Base-by-base conservation (phyloP, 306 rosid species). In the Clitoria ternatea region DNA sequence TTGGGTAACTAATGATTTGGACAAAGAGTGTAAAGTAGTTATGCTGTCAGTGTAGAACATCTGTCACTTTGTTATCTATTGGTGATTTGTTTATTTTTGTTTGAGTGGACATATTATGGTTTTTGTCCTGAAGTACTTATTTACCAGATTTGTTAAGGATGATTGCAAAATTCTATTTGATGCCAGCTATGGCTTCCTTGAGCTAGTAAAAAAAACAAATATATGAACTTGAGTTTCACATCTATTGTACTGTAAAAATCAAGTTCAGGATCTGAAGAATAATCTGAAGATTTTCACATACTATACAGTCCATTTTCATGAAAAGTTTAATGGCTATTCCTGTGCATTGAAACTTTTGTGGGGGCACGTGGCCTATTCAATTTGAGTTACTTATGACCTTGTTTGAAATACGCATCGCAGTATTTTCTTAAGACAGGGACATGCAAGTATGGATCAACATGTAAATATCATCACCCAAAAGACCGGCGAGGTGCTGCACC, bases 401-500 rank as follows among this genome's bases (percentile, higher is more conserved):
- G 36, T 48, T 67, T 64, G 42, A 61, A 61, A 75, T 61, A 56
- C 55, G 43, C 69, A 44, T 75, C 79, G 85, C 91, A 92, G 98
- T 92, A 92, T 82, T 92, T 86, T 83, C 89, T 92, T 85, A 92
- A 90, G 92, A 92, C 98, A 37, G 96, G 98, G 75, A 92, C 96
- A 61, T 92, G 98, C 86, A 92, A 92, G 79, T 92, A 92, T 83
- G 96, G 98, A 69, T 72, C 96, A 26, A 88, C 98, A 13, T 92
- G 98, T 83, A 92, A 92, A 82, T 92, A 90, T 79, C 98, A 92
- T 80, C 98, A 92, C 63, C 98, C 96, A 64, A 88, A 85, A 83
- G 98, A 92, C 82, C 85, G 98, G 83, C 88, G 88, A 60, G 98
- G 98, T 71, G 96, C 96, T 83, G 92, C 88, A 66, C 96, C 98